phyloP scores from a whole-genome alignment of 768 basidiomycete genomes.

The Dioszegia crocea region DNA sequence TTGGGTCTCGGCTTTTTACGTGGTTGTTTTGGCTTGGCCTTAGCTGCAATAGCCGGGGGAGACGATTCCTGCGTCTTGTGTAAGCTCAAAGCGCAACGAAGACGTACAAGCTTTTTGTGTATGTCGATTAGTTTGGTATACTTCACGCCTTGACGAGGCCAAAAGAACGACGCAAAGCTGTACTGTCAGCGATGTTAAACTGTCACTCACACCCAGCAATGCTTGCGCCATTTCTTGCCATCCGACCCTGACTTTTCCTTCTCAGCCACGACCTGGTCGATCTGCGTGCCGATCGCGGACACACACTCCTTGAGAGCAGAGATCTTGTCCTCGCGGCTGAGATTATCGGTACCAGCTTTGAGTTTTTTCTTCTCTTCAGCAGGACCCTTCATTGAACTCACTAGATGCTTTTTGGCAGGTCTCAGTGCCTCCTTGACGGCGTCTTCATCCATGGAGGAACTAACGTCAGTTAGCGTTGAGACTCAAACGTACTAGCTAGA shows the following conservation, averaged over 20 bases:
- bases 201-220: constrained; percentile 87
- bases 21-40: constrained; percentile 22
- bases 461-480: constrained; percentile 42
- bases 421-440: constrained; percentile 90
- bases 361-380: constrained; percentile 71
- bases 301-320: constrained; percentile 92
- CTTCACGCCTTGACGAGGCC: constrained; percentile 90
- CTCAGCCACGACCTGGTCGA: constrained; percentile 71
- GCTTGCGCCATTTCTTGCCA: constrained; percentile 78
- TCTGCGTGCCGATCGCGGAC: constrained; percentile 85
- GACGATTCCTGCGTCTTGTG: constrained; percentile 22
- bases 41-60: constrained; percentile 17
- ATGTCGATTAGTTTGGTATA: constrained; percentile 90
- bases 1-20: constrained; percentile 17
- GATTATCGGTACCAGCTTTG: constrained; percentile 85
- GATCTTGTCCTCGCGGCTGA: constrained; percentile 93
- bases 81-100: neutral
- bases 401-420: constrained; percentile 93
- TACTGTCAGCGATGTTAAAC: neutral
- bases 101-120: constrained; percentile 77
- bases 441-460: constrained; percentile 91
- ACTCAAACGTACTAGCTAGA: constrained; percentile 80
- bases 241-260: constrained; percentile 79
- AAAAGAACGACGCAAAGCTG: constrained; percentile 91
- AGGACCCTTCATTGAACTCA: constrained; percentile 50